These are phyloP conservation scores for Rhodotorula graminis DNA, from an alignment of 768 basidiomycete genomes.

Conservation along the genomic window DNA sequence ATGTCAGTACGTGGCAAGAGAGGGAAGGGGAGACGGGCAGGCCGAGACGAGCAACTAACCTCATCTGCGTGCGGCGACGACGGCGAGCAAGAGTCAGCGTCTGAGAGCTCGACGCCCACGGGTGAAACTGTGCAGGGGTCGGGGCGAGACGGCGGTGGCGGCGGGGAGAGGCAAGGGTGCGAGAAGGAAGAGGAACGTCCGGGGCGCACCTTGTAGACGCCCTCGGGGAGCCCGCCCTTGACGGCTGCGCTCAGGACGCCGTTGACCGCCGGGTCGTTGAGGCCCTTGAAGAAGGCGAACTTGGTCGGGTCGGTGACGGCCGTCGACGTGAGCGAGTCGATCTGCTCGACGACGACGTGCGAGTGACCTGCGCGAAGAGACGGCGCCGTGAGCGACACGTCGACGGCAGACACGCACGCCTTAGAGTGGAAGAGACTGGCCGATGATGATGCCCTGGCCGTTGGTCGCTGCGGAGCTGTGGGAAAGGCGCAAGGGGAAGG, in stretches of 20 bases:
- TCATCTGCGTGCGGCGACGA: not conserved
- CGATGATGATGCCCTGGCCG: conserved; percentile 54
- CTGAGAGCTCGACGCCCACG: no score
- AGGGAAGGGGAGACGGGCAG: not conserved
- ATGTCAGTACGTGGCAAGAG: not conserved
- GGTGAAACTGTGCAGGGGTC: no score
- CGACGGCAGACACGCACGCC: no score
- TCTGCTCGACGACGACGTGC: conserved; percentile 57
- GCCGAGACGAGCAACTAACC: conserved; percentile 5
- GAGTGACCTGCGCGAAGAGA: conserved; percentile 47
- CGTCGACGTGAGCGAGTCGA: conserved; percentile 53
- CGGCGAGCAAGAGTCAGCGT: not conserved
- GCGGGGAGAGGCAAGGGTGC: no score
- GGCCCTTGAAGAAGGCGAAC: conserved; percentile 50
- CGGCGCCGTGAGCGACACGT: not conserved
- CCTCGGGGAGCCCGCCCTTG: conserved; percentile 56
- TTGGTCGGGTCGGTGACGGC: conserved; percentile 53
- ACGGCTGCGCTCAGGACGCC: conserved; percentile 57
- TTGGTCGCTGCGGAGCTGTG: conserved; percentile 57
- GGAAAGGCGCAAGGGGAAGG: not conserved
- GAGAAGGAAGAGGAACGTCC: not conserved
- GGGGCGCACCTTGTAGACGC: conserved; percentile 56
- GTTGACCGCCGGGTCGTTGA: conserved; percentile 51
- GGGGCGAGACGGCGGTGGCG: not conserved
- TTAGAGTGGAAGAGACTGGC: conserved; percentile 35